Evolutionary conservation across 2,329 filamentous ascomycete species (phyloP).

Genomic region (Nemania abortiva): DNA sequence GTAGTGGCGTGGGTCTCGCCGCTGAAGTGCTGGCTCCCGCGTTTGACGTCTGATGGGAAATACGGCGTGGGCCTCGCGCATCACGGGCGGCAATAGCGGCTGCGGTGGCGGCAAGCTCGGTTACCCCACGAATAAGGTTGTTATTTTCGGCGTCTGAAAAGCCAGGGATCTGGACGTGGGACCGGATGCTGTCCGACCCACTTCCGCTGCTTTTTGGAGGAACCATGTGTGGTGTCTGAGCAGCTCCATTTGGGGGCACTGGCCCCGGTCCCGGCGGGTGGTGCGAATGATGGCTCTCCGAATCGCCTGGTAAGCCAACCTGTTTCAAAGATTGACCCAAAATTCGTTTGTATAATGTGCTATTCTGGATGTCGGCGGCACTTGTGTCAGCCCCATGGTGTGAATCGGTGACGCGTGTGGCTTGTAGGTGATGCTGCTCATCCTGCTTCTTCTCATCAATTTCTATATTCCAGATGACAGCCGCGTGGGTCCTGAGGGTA

Average conservation of each 20-base stretch:
- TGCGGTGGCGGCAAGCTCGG: constrained; percentile 92
- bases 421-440: constrained; percentile 54
- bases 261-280: constrained; percentile 41
- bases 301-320: constrained; percentile 73
- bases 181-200: constrained; percentile 56
- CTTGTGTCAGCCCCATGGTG: constrained; percentile 60
- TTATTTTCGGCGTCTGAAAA: constrained; percentile 87
- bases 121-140: constrained; percentile 84
- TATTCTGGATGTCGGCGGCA: constrained; percentile 82
- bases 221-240: constrained; percentile 76
- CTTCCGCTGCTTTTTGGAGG: constrained; percentile 72
- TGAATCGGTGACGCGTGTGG: constrained; percentile 52
- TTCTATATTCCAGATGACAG: constrained; percentile 95
- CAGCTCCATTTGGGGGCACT: constrained; percentile 57
- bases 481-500: constrained; percentile 93
- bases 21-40: constrained; percentile 47
- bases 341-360: constrained; percentile 91
- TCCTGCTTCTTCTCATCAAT: constrained; percentile 79
- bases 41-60: constrained; percentile 51
- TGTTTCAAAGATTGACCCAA: constrained; percentile 90
- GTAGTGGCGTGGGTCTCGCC: constrained; percentile 50
- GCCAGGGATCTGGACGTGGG: constrained; percentile 70
- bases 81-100: constrained; percentile 89
- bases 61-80: constrained; percentile 61
- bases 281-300: constrained; percentile 55